Base-by-base conservation (phyloP, 129 eudicot species). In the Flaveria ramosissima region DNA sequence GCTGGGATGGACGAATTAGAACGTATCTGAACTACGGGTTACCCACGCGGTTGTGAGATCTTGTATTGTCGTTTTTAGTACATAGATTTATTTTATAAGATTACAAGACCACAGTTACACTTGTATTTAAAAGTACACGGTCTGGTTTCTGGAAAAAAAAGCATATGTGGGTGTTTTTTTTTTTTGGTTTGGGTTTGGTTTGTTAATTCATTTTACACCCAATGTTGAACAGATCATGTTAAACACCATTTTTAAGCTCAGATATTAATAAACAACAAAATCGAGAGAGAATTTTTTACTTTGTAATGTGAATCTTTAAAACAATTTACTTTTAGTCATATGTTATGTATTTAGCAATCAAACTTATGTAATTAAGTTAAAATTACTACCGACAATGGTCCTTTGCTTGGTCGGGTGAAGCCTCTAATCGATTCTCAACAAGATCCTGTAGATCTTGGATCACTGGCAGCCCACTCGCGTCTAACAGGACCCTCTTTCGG, bases 1-100 rank as follows among this genome's bases (percentile, higher is more conserved):
- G 98, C 24, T 88, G 84, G 88, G 98, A 92, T 65, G 98, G 98
- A 19, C 73, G 90, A 80, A 90, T 92, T 15, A 86, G 88, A 64
- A 86, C 98, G 2, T 92, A 80, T 76, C 87, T 90, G 53, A 92
- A 90, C 52, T 86, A 90, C 43, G 96, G 98, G 21, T 82, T 92
- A 73, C 96, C 98, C 9, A 77, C 84, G 27, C 86, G 88, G 52
- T 32, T 80, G 55, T 90, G 73, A 85, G 70, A 23, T 39, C 15
- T 70, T 19, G 21, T 10, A 15, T 61, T 24, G 19, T 53, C 26
- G 23, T 72, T 46, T 10, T 41, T 23, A 32, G 78, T 72, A 72
- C 17, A 51, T 72, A 62, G 74, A 39, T 42, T 41, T 41, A 14
- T 19, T 13, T 59, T 77, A 53, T 73, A 43, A 75, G 23, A 53